phyloP scores from a whole-genome alignment of 2,329 filamentous ascomycete species.

The Pseudocercospora pini-densiflorae region DNA sequence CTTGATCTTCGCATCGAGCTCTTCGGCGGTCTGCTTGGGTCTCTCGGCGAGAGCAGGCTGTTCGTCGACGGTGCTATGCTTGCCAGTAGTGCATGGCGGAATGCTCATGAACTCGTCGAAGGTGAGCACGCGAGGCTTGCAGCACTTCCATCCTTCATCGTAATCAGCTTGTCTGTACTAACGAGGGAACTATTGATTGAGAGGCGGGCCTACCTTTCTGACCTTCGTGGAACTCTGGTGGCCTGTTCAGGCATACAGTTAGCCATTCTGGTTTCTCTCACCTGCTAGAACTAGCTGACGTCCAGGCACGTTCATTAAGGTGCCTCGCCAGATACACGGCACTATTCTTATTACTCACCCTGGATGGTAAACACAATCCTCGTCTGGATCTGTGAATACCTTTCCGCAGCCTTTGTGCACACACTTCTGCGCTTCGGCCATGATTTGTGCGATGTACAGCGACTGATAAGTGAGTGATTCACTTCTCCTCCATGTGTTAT shows the following conservation, averaged over 20 bases:
- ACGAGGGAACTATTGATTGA: neutral
- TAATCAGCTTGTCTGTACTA: constrained; percentile 1
- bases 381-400: constrained; percentile 77
- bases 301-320: constrained; percentile 20
- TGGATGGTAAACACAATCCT: constrained; percentile 85
- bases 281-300: constrained; percentile 5
- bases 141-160: constrained; percentile 90
- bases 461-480: neutral
- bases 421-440: constrained; percentile 75
- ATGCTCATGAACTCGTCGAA: constrained; percentile 98
- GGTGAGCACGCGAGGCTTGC: constrained; percentile 92
- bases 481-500: neutral
- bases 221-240: constrained; percentile 92
- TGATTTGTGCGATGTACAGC: constrained; percentile 37
- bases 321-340: neutral
- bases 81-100: constrained; percentile 88
- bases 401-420: constrained; percentile 97
- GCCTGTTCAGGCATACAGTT: constrained; percentile 22
- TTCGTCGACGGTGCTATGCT: constrained; percentile 86
- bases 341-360: constrained; percentile 22
- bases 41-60: constrained; percentile 50
- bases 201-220: constrained; percentile 77
- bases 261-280: constrained; percentile 13
- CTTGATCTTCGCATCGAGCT: constrained; percentile 40
- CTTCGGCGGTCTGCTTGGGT: constrained; percentile 33